phyloP scores from a whole-genome alignment of 2,329 filamentous ascomycete species.

The Penicillium thymicola region DNA sequence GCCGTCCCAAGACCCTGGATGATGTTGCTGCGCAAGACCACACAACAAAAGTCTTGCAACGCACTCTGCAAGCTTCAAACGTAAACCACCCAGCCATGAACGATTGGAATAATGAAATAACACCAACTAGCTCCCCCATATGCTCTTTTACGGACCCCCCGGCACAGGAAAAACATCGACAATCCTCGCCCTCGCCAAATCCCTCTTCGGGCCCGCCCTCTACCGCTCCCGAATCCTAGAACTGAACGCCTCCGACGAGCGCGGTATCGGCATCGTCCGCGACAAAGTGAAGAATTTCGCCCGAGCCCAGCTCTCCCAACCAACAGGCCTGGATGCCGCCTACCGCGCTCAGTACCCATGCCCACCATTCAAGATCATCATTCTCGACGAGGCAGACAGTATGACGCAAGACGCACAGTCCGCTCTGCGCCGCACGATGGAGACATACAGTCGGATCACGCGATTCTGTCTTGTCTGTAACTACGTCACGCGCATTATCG shows the following conservation, averaged over 20 bases:
- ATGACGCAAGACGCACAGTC: constrained; percentile 99
- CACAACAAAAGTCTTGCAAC: constrained; percentile 85
- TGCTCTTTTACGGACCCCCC: constrained; percentile 98
- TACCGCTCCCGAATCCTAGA: constrained; percentile 94
- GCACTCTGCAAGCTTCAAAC: constrained; percentile 92
- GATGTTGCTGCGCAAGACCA: constrained; percentile 98
- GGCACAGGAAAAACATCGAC: constrained; percentile 98
- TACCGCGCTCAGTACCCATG: constrained; percentile 74
- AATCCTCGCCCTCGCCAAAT: constrained; percentile 92
- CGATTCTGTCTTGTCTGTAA: constrained; percentile 98
- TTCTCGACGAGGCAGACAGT: constrained; percentile 95
- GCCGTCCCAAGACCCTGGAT: constrained; percentile 85
- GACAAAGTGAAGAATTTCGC: constrained; percentile 99
- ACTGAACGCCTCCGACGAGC: constrained; percentile 98
- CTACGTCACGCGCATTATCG: constrained; percentile 97
- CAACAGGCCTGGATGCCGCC: constrained; percentile 62
- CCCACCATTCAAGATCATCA: constrained; percentile 97
- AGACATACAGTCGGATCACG: constrained; percentile 94
- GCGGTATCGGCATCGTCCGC: constrained; percentile 92
- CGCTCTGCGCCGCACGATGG: constrained; percentile 92
- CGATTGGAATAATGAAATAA: constrained; percentile 1
- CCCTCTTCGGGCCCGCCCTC: constrained; percentile 93
- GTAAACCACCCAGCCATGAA: constrained; percentile 45
- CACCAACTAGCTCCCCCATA: constrained; percentile 72
- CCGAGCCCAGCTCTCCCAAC: constrained; percentile 85